Base-by-base conservation (phyloP, 306 rosid genomes). In the Psophocarpus tetragonolobus region DNA sequence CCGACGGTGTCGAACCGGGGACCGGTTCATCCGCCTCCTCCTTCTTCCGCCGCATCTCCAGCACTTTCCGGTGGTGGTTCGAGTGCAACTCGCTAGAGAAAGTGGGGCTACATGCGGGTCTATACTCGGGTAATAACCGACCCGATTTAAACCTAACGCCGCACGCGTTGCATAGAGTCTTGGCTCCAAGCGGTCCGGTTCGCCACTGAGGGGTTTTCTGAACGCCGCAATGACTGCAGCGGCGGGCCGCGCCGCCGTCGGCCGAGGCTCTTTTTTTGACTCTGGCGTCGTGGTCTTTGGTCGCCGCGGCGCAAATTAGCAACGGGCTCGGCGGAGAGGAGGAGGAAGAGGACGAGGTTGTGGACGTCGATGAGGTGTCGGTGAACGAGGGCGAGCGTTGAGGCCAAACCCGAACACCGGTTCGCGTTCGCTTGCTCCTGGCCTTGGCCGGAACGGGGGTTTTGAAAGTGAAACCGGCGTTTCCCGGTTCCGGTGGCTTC, bases 171-270 rank as follows among this genome's bases (percentile, higher is more conserved):
- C 98, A 95, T 0, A 95, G 84, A 0, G 97, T 92, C 48, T 92
- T 92, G 6, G 97, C 90, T 15, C 98, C 98, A 0, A 87, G 90
- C 0, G 98, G 98, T 0, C 98, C 98, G 24, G 97, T 82, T 73
- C 98, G 74, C 98, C 98, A 95, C 87, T 95, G 98, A 0, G 98
- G 98, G 20, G 98, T 95, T 83, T 88, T 95, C 82, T 92, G 97
- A 0, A 95, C 98, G 1, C 98, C 98, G 75, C 98, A 92, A 75
- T 95, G 98, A 75, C 88, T 89, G 85, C 98, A 95, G 68, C 98
- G 90, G 6, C 97, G 88, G 0, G 91, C 84, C 9, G 89, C 84
- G 39, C 91, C 44, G 3, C 73, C 73, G 20, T 83, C 86, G 0
- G 51, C 41, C 3, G 70, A 6, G 2, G 51, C 17, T 6, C 41